Evolutionary conservation across 2,329 filamentous ascomycete genomes (phyloP).

Genomic region (Aspergillus carbonarius): DNA sequence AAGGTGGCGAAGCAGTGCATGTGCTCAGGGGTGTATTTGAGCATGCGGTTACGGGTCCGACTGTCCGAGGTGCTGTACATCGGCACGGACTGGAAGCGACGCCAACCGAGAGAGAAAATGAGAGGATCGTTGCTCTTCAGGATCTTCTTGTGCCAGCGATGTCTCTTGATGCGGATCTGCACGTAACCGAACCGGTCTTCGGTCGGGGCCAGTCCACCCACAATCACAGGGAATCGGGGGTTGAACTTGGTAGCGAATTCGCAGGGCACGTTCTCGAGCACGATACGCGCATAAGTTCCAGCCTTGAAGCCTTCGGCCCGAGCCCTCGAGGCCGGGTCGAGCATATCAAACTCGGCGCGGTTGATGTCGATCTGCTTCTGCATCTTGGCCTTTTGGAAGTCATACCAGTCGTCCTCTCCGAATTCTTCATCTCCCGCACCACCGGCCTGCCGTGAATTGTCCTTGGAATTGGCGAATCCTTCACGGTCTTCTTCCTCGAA

Average conservation of each 20-base stretch:
- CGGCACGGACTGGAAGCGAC: constrained; percentile 87
- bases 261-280: constrained; percentile 82
- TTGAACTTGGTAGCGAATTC: constrained; percentile 87
- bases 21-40: constrained; percentile 98
- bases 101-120: constrained; percentile 95
- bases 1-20: constrained; percentile 99
- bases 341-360: constrained; percentile 81
- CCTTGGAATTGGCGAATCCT: constrained; percentile 81
- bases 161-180: constrained; percentile 93
- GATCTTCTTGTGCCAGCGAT: constrained; percentile 99
- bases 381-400: constrained; percentile 88
- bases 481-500: constrained; percentile 99
- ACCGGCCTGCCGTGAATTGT: constrained; percentile 71
- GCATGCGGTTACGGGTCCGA: constrained; percentile 89
- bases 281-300: constrained; percentile 88
- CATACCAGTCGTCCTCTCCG: constrained; percentile 98
- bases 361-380: constrained; percentile 98
- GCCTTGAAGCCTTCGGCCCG: constrained; percentile 88
- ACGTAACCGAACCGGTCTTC: constrained; percentile 96
- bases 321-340: constrained; percentile 79
- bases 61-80: constrained; percentile 96
- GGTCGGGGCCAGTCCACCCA: constrained; percentile 88
- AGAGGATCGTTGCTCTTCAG: constrained; percentile 97
- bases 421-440: constrained; percentile 70
- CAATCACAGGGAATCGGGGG: constrained; percentile 75